Conservation (phyloP, 2,329 filamentous ascomycete species). For the Penicillium vulpinum region DNA sequence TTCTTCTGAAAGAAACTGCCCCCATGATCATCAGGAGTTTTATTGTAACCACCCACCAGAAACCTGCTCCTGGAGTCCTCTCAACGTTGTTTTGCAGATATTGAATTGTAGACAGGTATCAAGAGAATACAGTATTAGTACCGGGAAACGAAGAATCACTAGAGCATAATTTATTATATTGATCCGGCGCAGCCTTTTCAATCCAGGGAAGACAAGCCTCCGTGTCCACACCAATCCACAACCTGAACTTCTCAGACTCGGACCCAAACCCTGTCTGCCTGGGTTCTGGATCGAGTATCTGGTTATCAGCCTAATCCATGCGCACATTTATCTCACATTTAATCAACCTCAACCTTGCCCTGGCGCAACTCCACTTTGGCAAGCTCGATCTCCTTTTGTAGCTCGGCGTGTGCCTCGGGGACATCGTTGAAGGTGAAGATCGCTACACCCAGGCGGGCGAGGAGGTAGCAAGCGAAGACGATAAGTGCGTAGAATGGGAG, state of each 20-base stretch:
- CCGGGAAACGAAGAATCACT: constrained; percentile 7
- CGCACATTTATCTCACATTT: constrained; percentile 12
- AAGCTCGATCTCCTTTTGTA: constrained; percentile 75
- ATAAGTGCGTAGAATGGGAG: constrained; percentile 92
- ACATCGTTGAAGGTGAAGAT: constrained; percentile 97
- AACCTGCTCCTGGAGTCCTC: not conserved
- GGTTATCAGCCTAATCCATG: not conserved
- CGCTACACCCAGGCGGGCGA: constrained; percentile 87
- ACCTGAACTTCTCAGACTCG: not conserved
- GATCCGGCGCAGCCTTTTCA: constrained; percentile 1
- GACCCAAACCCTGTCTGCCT: not conserved
- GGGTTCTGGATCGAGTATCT: not conserved
- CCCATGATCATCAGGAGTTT: not conserved
- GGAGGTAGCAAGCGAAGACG: constrained; percentile 85
- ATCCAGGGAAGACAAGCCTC: not conserved
- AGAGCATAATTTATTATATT: constrained; percentile 13
- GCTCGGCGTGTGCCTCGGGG: constrained; percentile 82
- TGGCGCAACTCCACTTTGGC: constrained; percentile 46
- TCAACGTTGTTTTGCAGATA: not conserved
- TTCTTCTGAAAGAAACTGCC: not conserved
- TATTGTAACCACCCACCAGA: not conserved
- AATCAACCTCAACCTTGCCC: constrained; percentile 47
- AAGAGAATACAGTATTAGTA: constrained; percentile 19
- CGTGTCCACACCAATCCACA: constrained; percentile 5
- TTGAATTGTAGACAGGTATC: constrained; percentile 20